These are phyloP conservation scores for Fusarium temperatum DNA, from an alignment of 2,329 filamentous ascomycete species.

Conservation along the genomic window DNA sequence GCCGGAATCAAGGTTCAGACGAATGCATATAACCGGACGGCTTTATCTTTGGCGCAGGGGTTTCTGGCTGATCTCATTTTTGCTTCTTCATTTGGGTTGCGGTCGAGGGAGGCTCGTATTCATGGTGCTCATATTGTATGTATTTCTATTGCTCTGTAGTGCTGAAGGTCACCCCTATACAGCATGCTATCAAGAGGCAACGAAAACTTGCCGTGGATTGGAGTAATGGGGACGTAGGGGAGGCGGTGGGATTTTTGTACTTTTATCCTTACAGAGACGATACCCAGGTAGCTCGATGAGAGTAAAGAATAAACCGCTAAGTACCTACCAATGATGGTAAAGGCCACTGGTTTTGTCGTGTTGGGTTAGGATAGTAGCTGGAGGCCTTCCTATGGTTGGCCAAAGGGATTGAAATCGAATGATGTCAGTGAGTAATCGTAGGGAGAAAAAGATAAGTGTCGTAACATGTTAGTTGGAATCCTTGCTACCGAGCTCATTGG, in stretches of 20 bases:
- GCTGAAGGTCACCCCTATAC: neutral
- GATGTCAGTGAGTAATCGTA: neutral
- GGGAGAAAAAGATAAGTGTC: neutral
- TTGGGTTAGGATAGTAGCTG: neutral
- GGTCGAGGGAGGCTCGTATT: slow-evolving; percentile 3
- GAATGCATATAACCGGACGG: slow-evolving; percentile 38
- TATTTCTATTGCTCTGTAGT: slow-evolving; percentile 34
- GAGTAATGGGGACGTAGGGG: slow-evolving; percentile 11
- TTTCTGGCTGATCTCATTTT: slow-evolving; percentile 19
- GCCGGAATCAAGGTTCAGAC: slow-evolving; percentile 20
- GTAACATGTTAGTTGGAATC: neutral
- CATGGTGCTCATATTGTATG: slow-evolving; percentile 18
- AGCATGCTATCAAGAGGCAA: slow-evolving; percentile 21
- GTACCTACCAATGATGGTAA: slow-evolving; percentile 26
- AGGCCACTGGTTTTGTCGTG: neutral
- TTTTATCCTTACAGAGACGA: slow-evolving; percentile 43
- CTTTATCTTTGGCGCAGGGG: slow-evolving; percentile 41
- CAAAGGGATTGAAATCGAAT: slow-evolving; percentile 1
- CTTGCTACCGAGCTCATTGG: neutral
- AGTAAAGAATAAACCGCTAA: slow-evolving; percentile 22
- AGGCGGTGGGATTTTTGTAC: slow-evolving; percentile 35
- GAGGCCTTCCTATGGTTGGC: neutral
- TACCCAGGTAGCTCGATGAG: slow-evolving; percentile 39
- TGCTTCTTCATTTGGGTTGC: neutral
- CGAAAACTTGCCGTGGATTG: neutral